These are phyloP conservation scores for Candida yuanshanica DNA, from an alignment of 805 yeast species.

Conservation along the genomic window DNA sequence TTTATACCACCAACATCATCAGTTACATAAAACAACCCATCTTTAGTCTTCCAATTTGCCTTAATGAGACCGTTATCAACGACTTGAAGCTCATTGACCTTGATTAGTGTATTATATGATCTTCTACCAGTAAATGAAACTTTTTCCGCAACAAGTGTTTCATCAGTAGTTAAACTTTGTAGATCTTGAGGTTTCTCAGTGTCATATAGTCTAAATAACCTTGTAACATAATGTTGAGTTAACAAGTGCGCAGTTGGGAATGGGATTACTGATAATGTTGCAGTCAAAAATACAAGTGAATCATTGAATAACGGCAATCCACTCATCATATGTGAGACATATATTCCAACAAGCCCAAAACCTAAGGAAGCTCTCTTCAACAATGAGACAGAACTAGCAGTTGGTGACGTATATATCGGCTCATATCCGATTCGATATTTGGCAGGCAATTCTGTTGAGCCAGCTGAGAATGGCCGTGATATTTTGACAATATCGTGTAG, in stretches of 20 bases:
- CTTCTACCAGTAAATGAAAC: slow-evolving; percentile 61
- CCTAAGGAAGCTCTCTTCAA: slow-evolving; percentile 59
- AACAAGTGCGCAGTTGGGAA: slow-evolving; percentile 52
- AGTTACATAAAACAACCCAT: slow-evolving; percentile 45
- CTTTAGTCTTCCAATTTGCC: slow-evolving; percentile 39
- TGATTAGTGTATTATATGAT: slow-evolving; percentile 56
- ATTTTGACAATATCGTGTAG: slow-evolving; percentile 23
- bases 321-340: slow-evolving; percentile 54
- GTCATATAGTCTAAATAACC: slow-evolving; percentile 67
- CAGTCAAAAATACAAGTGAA: slow-evolving; percentile 36
- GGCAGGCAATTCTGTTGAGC: slow-evolving; percentile 42
- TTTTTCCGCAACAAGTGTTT: slow-evolving; percentile 62
- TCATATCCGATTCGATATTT: slow-evolving; percentile 50
- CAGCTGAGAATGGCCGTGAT: slow-evolving; percentile 35
- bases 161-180: slow-evolving; percentile 56
- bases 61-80: slow-evolving; percentile 39
- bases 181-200: slow-evolving; percentile 54
- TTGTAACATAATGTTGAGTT: slow-evolving; percentile 61
- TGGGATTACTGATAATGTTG: slow-evolving; percentile 43
- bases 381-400: slow-evolving; percentile 54
- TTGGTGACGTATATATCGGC: slow-evolving; percentile 62
- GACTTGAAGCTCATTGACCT: slow-evolving; percentile 41
- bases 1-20: slow-evolving; percentile 77
- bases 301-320: slow-evolving; percentile 50
- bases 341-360: slow-evolving; percentile 52